Evolutionary conservation across 768 basidiomycete species (phyloP).

Genomic region (Leccinellum luteum): DNA sequence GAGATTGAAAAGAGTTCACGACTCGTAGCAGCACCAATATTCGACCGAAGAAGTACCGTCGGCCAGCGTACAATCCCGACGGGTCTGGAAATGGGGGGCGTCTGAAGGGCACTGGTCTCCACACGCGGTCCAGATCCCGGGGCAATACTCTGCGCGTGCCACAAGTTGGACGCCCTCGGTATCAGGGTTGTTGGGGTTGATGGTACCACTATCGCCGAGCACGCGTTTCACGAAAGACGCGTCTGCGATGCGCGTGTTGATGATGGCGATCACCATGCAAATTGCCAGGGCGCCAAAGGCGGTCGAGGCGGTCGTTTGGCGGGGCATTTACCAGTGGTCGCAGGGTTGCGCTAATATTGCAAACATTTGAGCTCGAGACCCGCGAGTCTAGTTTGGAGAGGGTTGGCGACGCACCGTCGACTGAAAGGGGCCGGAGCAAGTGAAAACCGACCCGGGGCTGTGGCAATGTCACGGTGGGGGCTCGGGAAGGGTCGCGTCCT

Average conservation of each 20-base stretch:
- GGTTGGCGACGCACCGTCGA: background rate
- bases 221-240: background rate
- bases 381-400: background rate
- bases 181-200: background rate
- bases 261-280: background rate
- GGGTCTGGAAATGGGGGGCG: slow-evolving; percentile 13
- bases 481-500: background rate
- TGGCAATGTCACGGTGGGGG: background rate
- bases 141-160: slow-evolving; percentile 4
- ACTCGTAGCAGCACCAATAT: slow-evolving; percentile 16
- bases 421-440: background rate
- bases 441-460: background rate
- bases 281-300: background rate
- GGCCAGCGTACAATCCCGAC: slow-evolving; percentile 6
- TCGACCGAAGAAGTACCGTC: slow-evolving; percentile 2
- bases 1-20: background rate
- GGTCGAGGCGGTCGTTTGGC: background rate
- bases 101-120: slow-evolving; percentile 7
- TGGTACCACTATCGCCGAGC: background rate
- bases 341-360: background rate
- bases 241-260: background rate
- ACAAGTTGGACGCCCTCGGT: background rate
- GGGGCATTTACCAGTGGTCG: background rate
- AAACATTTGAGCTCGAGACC: background rate
- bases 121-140: slow-evolving; percentile 12